These are phyloP conservation scores for Saturnispora kantuleensis DNA, from an alignment of 805 yeast species.

Conservation along the genomic window DNA sequence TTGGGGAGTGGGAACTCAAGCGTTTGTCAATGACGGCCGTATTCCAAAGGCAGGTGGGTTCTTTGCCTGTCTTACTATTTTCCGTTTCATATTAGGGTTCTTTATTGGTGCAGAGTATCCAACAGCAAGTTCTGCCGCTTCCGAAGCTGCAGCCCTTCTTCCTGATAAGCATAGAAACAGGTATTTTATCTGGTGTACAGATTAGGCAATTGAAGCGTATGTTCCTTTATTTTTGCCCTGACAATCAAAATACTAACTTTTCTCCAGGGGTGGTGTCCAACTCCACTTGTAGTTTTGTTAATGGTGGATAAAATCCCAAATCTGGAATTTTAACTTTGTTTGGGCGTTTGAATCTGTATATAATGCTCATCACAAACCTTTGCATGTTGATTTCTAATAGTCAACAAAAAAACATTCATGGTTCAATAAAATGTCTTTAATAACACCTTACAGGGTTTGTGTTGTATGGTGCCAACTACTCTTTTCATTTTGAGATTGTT, in stretches of 20 bases:
- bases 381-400: too few species aligned
- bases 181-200: constrained; percentile 83
- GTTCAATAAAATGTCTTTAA: too few species aligned
- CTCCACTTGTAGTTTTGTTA: constrained; percentile 78
- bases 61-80: constrained; percentile 73
- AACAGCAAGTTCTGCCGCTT: constrained; percentile 85
- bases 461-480: constrained; percentile 78
- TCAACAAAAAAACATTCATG: too few species aligned
- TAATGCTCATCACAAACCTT: too few species aligned
- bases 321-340: constrained; percentile 61
- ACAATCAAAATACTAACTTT: too few species aligned
- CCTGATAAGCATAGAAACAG: constrained; percentile 82
- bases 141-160: constrained; percentile 75
- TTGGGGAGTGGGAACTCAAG: constrained; percentile 60
- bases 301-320: constrained; percentile 48
- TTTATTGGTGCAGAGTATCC: constrained; percentile 96
- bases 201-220: constrained; percentile 64
- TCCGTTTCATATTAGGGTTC: constrained; percentile 78
- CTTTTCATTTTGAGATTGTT: constrained; percentile 69
- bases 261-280: constrained; percentile 70
- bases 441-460: constrained; percentile 22
- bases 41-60: constrained; percentile 50
- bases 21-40: constrained; percentile 27
- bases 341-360: constrained; percentile 82
- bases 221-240: too few species aligned